Evolutionary conservation across 2,329 filamentous ascomycete species (phyloP).

Genomic region (Xylariaceae sp.): DNA sequence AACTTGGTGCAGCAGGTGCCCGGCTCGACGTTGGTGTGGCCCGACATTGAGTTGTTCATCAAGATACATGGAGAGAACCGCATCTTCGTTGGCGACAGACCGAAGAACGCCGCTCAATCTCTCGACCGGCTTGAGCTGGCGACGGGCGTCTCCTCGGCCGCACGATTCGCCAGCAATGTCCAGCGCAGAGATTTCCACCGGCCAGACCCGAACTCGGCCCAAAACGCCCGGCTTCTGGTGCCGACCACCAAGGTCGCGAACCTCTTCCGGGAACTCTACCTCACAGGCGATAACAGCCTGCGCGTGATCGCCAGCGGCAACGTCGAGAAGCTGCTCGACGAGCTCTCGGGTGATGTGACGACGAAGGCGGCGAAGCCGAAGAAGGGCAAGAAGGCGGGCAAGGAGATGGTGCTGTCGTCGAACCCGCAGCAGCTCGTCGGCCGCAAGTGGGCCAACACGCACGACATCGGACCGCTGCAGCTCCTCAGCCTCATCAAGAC

Average conservation of each 20-base stretch:
- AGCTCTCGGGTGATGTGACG: conserved; percentile 14
- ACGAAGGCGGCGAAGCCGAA: no score
- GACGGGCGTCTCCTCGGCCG: conserved; percentile 18
- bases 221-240: conserved; percentile 14
- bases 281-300: conserved; percentile 4
- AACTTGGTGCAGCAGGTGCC: conserved; percentile 16
- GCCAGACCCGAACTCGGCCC: conserved; percentile 10
- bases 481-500: conserved; percentile 19
- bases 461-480: conserved; percentile 15
- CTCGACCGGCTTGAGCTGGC: conserved; percentile 21
- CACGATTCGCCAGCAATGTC: conserved; percentile 22
- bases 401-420: conserved; percentile 5
- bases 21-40: conserved; percentile 14
- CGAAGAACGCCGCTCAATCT: conserved; percentile 19
- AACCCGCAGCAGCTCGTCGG: conserved; percentile 3
- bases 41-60: conserved; percentile 23
- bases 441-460: conserved; percentile 16
- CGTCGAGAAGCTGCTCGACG: conserved; percentile 9
- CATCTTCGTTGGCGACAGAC: conserved; percentile 22
- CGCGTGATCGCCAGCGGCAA: conserved; percentile 7
- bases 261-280: conserved; percentile 16
- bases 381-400: conserved; percentile 6
- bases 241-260: conserved; percentile 18
- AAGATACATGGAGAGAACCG: conserved; percentile 23
- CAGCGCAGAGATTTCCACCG: conserved; percentile 13